Evolutionary conservation across 768 basidiomycete genomes (phyloP), one percentile per base, ranked within the genome.

Genomic region (Lentinula edodes): DNA sequence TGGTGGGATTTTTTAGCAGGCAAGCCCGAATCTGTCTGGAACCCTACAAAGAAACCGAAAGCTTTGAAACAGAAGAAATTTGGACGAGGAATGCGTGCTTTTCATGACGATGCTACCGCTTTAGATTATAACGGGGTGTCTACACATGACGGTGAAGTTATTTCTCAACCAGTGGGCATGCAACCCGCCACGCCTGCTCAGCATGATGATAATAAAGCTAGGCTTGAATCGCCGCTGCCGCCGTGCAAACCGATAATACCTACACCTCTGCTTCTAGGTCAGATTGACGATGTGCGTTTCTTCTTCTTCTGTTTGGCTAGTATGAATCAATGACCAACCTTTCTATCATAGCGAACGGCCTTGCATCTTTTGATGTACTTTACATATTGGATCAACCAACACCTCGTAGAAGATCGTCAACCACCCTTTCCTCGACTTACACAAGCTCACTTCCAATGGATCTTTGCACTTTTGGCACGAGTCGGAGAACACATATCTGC

Each of bases 341-440:
- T 63, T 48, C 55, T 51, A 53, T 56, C 62, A 36, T 65, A 93
- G 91, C 80, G 82, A 67, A 83, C 78, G 70, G 83, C 89, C 5
- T 70, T 93, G 32, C 91, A 91, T 69, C 78, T 93, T 50, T 72
- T 93, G 62, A 91, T 90, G 88, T 92, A 91, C 70, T 92, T 92
- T 70, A 80, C 84, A 16, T 83, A 91, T 67, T 93, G 91, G 91
- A 86, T 91, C 64, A 86, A 87, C 64, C 61, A 80, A 13, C 79
- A 88, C 63, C 70, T 90, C 6, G 78, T 85, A 51, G 72, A 79
- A 23, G 66, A 64, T 3, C 72, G 71, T 6, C 73, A 77, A 61
- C 66, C 75, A 35, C 68, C 67, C 20, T 64, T 69, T 53, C 76
- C 74, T 65, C 69, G 71, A 39, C 79, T 83, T 18, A 81, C 81